Percentiles rank a stretch among this genome's conserved stretches.
These are phyloP conservation scores for Diaporthe capsici DNA, from an alignment of 2,329 filamentous ascomycete genomes.

Conservation along the genomic window DNA sequence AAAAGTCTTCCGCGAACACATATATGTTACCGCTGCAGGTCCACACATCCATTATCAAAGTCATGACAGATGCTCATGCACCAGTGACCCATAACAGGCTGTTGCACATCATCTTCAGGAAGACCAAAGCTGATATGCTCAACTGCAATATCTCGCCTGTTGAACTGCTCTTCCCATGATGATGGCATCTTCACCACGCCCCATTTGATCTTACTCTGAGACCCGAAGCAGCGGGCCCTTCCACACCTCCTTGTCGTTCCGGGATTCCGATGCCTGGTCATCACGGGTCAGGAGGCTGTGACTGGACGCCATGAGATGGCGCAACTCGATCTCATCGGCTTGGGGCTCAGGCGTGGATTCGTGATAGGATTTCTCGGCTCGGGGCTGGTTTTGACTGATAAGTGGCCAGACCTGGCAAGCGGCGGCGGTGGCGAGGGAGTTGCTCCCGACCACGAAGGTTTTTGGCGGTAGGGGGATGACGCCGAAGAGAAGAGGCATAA, in stretches of 20 bases:
- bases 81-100: not conserved
- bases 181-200: conserved; percentile 9
- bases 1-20: too few species aligned
- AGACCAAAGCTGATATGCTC: conserved; percentile 8
- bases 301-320: not conserved
- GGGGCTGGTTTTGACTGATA: not conserved
- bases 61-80: not conserved
- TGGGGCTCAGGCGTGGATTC: not conserved
- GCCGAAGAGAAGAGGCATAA: not conserved
- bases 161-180: not conserved
- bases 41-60: not conserved
- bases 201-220: not conserved
- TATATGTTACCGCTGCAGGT: too few species aligned
- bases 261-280: not conserved
- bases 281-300: not conserved
- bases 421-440: conserved; percentile 11
- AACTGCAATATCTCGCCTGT: not conserved
- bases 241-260: not conserved
- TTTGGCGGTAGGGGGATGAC: not conserved
- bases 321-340: not conserved
- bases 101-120: not conserved
- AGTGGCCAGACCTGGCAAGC: conserved; percentile 25
- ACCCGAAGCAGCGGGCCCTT: not conserved
- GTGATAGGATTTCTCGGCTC: too few species aligned
- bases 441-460: conserved; percentile 7